Base-by-base conservation (phyloP, 305 asterid genomes). In the Coffea humblotiana region DNA sequence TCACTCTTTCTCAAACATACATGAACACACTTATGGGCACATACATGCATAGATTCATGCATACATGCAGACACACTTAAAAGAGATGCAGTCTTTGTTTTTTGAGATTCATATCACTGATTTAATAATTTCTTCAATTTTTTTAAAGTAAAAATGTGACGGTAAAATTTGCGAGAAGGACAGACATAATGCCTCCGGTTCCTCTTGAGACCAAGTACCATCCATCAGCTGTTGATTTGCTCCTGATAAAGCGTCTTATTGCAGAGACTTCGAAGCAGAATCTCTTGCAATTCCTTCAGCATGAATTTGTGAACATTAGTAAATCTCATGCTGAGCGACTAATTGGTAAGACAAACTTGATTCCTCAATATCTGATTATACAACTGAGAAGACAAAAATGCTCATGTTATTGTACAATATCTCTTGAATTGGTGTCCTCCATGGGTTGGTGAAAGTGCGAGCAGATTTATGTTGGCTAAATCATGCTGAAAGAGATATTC, bases 171-270 rank as follows among this genome's bases (percentile, higher is more conserved):
- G 88, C 96, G 7, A 89, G 97, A 83, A 91, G 98, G 88, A 92
- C 98, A 23, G 97, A 92, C 77, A 84, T 94, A 83, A 92, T 94
- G 98, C 98, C 98, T 78, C 94, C 97, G 19, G 90, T 93, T 88
- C 98, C 98, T 77, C 89, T 88, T 84, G 97, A 94, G 86, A 94
- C 98, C 74, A 92, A 91, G 84, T 91, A 89, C 84, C 98, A 92
- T 90, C 98, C 98, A 29, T 94, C 98, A 49, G 98, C 97, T 54
- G 98, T 94, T 81, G 98, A 92, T 87, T 89, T 94, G 84, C 97
- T 94, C 82, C 89, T 94, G 89, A 92, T 94, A 82, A 94, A 92
- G 88, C 89, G 96, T 79, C 98, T 94, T 82, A 94, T 92, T 77
- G 85, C 94, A 14, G 97, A 94, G 85, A 94, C 96, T 76, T 85